Evolutionary conservation across 345 rosid genomes (phyloP).

Genomic region (Salix suchowensis): DNA sequence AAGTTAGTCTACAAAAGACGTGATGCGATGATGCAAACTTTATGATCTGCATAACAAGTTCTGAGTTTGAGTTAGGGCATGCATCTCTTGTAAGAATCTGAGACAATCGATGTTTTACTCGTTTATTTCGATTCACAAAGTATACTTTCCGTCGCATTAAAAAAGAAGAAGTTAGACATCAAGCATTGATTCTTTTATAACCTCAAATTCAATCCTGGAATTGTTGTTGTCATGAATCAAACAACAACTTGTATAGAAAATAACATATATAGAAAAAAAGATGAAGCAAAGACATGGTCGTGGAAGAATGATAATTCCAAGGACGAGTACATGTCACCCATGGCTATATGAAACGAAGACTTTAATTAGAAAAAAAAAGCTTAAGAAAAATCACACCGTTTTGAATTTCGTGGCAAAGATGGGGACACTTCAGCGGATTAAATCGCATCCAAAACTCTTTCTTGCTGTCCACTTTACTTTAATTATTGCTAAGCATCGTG

Average conservation of each 20-base stretch:
- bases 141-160: no score
- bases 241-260: no score
- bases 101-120: no score
- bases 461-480: not conserved
- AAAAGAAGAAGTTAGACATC: no score
- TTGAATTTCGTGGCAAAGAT: slow-evolving; percentile 8
- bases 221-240: slow-evolving; percentile 3
- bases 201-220: not conserved
- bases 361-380: slow-evolving; percentile 7
- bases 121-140: accelerated
- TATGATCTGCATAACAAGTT: no score
- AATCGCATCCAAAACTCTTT: not conserved
- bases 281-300: not conserved
- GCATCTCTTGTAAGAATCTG: no score
- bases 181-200: not conserved
- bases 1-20: no score
- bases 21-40: no score
- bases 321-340: not conserved
- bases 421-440: not conserved
- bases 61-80: accelerated
- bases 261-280: not conserved
- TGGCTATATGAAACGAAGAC: not conserved
- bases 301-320: not conserved
- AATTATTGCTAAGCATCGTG: not conserved
- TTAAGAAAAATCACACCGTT: not conserved